Conservation (phyloP, 2,329 filamentous ascomycete species). For the Clonostachys rosea region DNA sequence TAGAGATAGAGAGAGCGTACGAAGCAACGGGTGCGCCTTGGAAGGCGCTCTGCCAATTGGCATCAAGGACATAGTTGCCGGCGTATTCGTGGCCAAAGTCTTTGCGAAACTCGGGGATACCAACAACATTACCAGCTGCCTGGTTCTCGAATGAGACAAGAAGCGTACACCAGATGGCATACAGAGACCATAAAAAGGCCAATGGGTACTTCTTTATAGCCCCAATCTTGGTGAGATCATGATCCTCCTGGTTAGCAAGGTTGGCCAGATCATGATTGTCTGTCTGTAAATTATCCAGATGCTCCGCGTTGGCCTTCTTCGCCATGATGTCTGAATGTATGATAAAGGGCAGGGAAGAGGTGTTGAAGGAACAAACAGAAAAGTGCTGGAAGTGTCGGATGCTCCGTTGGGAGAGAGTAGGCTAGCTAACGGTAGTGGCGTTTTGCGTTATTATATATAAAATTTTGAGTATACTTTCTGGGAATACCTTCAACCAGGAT, state of each 20-base stretch:
- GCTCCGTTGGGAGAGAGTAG: too few species aligned
- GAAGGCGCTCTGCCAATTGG: slow-evolving; percentile 39
- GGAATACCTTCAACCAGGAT: too few species aligned
- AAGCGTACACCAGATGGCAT: slow-evolving; percentile 29
- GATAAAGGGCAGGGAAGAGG: not conserved
- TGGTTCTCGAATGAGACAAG: slow-evolving; percentile 34
- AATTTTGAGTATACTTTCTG: too few species aligned
- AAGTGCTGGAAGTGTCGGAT: too few species aligned
- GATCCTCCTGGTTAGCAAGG: slow-evolving; percentile 17
- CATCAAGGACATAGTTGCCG: slow-evolving; percentile 28
- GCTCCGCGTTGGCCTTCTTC: too few species aligned
- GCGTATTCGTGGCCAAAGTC: slow-evolving; percentile 32
- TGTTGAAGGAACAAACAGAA: too few species aligned
- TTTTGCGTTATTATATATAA: too few species aligned
- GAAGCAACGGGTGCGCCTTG: slow-evolving; percentile 32
- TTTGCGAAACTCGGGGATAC: slow-evolving; percentile 36
- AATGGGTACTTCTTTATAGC: slow-evolving; percentile 16
- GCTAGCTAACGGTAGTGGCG: too few species aligned
- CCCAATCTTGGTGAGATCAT: slow-evolving; percentile 11
- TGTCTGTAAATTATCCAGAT: too few species aligned
- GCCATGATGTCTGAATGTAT: too few species aligned
- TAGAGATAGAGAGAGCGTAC: slow-evolving; percentile 7
- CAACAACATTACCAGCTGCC: slow-evolving; percentile 30
- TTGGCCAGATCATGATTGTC: slow-evolving; percentile 4
- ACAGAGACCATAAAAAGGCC: slow-evolving; percentile 25